A percentile compares a stretch with the other conserved stretches of the same genome.
These are phyloP conservation scores for Salix viminalis DNA, from an alignment of 345 rosid genomes.

Conservation along the genomic window DNA sequence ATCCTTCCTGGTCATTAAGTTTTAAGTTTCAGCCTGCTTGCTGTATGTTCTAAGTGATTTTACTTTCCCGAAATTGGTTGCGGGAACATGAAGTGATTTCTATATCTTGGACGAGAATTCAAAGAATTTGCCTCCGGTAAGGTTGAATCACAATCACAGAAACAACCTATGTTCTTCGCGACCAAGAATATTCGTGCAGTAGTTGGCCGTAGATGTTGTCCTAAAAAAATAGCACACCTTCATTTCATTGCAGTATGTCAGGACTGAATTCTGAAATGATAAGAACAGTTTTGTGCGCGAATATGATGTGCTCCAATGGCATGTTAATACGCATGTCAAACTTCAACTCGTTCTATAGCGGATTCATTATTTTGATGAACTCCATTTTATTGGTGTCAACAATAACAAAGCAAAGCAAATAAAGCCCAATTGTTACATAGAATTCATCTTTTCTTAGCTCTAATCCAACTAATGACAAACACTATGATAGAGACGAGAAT, in stretches of 20 bases:
- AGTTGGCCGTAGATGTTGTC: background rate
- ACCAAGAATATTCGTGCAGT: background rate
- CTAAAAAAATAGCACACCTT: background rate
- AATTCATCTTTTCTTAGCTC: slow-evolving; percentile 39
- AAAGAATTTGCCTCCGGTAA: background rate
- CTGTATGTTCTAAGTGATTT: background rate
- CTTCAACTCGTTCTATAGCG: background rate
- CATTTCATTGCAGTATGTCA: background rate
- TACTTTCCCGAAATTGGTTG: background rate
- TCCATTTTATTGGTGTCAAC: background rate
- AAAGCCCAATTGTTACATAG: too few species aligned
- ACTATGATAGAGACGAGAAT: slow-evolving; percentile 54
- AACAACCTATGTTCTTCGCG: background rate
- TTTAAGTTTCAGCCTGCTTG: background rate
- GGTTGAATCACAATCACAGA: background rate
- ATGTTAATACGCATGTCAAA: background rate
- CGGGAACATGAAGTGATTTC: background rate
- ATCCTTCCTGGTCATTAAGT: background rate
- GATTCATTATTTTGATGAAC: background rate
- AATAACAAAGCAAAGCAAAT: background rate
- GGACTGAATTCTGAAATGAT: too few species aligned
- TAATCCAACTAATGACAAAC: slow-evolving; percentile 38
- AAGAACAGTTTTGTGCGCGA: too few species aligned
- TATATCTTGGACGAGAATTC: background rate
- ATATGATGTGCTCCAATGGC: too few species aligned